Base-by-base conservation (phyloP, 2,329 filamentous ascomycete species). In the Microsporum ferrugineum region DNA sequence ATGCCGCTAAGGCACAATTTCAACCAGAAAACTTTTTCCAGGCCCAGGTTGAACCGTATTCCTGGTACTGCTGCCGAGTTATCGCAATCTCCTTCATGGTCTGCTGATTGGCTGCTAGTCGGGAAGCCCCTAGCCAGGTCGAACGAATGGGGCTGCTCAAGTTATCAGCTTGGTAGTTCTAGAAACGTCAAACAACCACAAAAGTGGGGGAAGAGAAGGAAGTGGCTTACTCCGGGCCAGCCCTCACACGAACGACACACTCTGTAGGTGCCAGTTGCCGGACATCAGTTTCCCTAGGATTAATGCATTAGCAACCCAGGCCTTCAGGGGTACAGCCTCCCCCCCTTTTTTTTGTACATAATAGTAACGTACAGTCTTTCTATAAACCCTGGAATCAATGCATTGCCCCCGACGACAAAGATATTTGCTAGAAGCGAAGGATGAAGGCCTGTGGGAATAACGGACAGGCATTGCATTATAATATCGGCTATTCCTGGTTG, bases 61-160 rank as follows among this genome's bases (percentile, higher is more conserved):
- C 94, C 58, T 94, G 84, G 72, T 99, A 99, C 70, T 99, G 90
- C 63, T 88, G 82, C 71, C 88, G 89, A 0, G 89, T 94, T n/a
- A 96, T 88, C 1, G 84, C 81, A 10, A 91, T 74, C 57, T 81
- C 80, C 63, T 85, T 81, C 58, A 95, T 65, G 58, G 78, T 78
- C 43, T 88, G 80, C 47, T 80, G 79, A 67, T 91, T 85, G 58
- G 77, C 82, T 0, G 90, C 90, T 61, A 96, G 78, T 62, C 84
- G 82, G 27, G 88, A 88, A n/a, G 86, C 92, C 14, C 94, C 94
- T 10, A 84, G 76, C 92, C 92, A 99, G 0, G 88, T 90, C 65
- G 86, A 89, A 29, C 84, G 86, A 66, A 96, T 80, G 0, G 92
- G 89, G 68, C 77, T 78, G 61, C 62, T 65, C 39, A n/a, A 43